These are phyloP conservation scores for Crithidia sp. DNA, from an alignment of 208 protist genomes.

Conservation along the genomic window DNA sequence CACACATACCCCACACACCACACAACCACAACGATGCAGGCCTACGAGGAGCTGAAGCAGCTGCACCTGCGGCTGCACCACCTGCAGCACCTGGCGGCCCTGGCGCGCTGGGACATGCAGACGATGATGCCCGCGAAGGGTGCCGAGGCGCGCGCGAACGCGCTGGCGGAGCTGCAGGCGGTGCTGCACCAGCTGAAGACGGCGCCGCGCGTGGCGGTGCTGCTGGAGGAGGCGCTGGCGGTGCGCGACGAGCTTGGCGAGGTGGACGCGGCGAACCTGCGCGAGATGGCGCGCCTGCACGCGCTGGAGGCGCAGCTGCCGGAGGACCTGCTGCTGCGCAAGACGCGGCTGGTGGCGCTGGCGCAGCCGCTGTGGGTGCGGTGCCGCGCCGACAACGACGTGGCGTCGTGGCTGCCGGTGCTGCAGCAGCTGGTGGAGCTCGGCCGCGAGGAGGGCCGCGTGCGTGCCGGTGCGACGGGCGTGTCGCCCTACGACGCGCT, in stretches of 20 bases:
- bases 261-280: conserved; percentile 52
- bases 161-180: conserved; percentile 31
- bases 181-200: conserved; percentile 31
- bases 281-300: conserved; percentile 48
- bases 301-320: conserved; percentile 35
- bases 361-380: conserved; percentile 44
- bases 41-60: conserved; percentile 53
- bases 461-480: conserved; percentile 15
- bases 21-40: conserved; percentile 14
- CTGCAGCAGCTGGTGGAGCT: conserved; percentile 55
- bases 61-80: conserved; percentile 44
- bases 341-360: conserved; percentile 35
- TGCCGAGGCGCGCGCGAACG: conserved; percentile 36
- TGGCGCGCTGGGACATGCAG: conserved; percentile 58
- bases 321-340: conserved; percentile 43
- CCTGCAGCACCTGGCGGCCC: conserved; percentile 39
- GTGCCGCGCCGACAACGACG: conserved; percentile 55
- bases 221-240: neutral
- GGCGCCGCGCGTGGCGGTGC: conserved; percentile 1
- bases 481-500: conserved; percentile 56
- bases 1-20: neutral
- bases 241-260: conserved; percentile 26
- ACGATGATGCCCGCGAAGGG: conserved; percentile 67
- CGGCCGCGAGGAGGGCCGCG: conserved; percentile 44
- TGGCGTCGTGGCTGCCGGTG: conserved; percentile 43